These are phyloP conservation scores for Eimeria acervulina DNA, from an alignment of 169 alveolate species.

Conservation along the genomic window DNA sequence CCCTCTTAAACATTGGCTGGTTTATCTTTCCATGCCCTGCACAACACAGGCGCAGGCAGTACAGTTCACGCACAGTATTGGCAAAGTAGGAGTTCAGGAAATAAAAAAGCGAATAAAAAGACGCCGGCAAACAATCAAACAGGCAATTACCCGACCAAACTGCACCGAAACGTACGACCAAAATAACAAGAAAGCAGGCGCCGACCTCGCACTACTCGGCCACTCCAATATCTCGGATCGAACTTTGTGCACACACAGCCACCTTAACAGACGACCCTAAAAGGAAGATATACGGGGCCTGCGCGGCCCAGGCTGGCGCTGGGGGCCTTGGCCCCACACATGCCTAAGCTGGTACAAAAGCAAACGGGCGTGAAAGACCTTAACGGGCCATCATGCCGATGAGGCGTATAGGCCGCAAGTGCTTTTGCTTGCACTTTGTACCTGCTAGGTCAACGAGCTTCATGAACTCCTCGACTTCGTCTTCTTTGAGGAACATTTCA, in stretches of 20 bases:
- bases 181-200: background rate
- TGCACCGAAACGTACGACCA: background rate
- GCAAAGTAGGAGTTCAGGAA: background rate
- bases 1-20: conserved; percentile 77
- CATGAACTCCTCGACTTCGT: conserved; percentile 82
- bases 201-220: background rate
- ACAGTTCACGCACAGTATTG: background rate
- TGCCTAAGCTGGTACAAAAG: background rate
- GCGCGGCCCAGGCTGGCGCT: background rate
- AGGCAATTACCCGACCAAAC: background rate
- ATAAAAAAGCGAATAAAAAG: background rate
- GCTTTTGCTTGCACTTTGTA: background rate
- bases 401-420: background rate
- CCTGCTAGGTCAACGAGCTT: conserved; percentile 81
- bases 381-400: background rate
- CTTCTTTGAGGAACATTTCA: conserved; percentile 69
- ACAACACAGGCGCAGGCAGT: background rate
- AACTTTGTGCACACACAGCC: background rate
- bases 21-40: conserved; percentile 81
- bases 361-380: background rate
- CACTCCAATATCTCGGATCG: background rate
- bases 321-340: background rate
- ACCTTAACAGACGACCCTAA: background rate
- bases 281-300: background rate
- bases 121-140: background rate